Conservation (phyloP, 345 rosid genomes). For the Aethionema arabicum region DNA sequence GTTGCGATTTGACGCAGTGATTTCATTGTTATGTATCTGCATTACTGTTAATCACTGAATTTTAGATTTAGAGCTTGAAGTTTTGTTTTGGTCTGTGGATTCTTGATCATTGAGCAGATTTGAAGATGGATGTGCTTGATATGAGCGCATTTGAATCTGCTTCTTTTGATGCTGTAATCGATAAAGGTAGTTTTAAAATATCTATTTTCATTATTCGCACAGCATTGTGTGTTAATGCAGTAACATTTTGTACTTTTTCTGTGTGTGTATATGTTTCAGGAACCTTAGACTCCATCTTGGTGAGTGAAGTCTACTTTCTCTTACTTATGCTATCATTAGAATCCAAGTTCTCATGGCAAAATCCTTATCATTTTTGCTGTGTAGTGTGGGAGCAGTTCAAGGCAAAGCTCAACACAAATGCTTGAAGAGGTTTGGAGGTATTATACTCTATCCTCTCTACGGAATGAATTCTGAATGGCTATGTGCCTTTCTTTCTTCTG, state of each 20-base stretch:
- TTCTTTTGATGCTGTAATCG: slow-evolving; percentile 76
- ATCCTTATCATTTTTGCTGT: slow-evolving; percentile 17
- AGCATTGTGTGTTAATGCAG: slow-evolving; percentile 3
- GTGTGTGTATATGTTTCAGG: slow-evolving; percentile 46
- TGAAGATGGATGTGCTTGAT: slow-evolving; percentile 76
- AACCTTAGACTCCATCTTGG: slow-evolving; percentile 87
- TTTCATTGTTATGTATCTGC: neutral
- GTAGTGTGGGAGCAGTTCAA: slow-evolving; percentile 77
- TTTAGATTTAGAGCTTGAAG: neutral
- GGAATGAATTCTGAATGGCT: slow-evolving; percentile 18
- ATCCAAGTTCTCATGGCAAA: slow-evolving; percentile 7
- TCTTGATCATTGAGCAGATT: slow-evolving; percentile 43
- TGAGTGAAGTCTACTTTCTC: slow-evolving; percentile 40
- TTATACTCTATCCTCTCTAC: slow-evolving; percentile 10
- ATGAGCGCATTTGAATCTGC: slow-evolving; percentile 59
- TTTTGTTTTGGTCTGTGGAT: neutral
- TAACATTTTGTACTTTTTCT: slow-evolving; percentile 8
- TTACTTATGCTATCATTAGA: slow-evolving; percentile 1
- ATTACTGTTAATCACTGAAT: neutral
- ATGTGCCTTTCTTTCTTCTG: neutral
- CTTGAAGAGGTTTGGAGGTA: slow-evolving; percentile 83
- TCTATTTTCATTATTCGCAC: neutral
- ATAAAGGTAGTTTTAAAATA: slow-evolving; percentile 54
- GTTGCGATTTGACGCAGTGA: neutral
- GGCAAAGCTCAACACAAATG: slow-evolving; percentile 68